Evolutionary conservation across 1,284 basidiomycete genomes (phyloP), one percentile per base, ranked within the genome.

Genomic region (Ustilago xerochloae): DNA sequence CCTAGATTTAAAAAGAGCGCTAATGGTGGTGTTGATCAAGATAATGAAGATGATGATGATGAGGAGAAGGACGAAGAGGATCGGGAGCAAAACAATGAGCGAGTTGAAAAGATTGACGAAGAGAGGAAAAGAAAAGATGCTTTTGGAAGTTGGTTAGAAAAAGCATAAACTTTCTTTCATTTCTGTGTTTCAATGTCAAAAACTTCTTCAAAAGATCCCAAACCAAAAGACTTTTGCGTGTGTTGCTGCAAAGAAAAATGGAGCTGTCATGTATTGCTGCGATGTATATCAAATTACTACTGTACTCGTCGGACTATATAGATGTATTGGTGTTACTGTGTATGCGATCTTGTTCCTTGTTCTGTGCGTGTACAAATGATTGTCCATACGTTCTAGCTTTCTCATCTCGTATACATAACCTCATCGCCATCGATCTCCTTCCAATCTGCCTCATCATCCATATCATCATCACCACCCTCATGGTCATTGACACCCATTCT

Each of bases 1-100:
- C 91, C 94, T 76, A 87, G 90, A 50, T 99, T 92, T 87, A 88
- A 87, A 73, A 91, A 91, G 63, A 91, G 89, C 61, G 12, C 35
- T 10, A 39, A 29, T 4, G 9, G 89, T 60, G 16, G 28, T 10
- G 26, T n/a, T 13, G 20, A 49, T 6, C 55, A 26, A 2, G 48
- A 46, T 18, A 56, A 57, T 18, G 54, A 33, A 16, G 63, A 63
- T 29, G 57, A 67, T 1, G 73, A 77, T 26, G 63, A 72, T 41
- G 49, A 66, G 57, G 26, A 13, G 16, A 26, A 39, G 5, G 24
- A 7, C 12, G 38, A 38, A 4, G 64, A 69, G 26, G 63, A 30
- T 12, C 32, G 26, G 6, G 32, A 35, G 3, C 46, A 61, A 9
- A 32, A 57, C n/a, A n/a, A n/a, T n/a, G n/a, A n/a, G n/a, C n/a